phyloP scores from a whole-genome alignment of 176 grass and related monocot genomes.

The Bothriochloa decipiens region DNA sequence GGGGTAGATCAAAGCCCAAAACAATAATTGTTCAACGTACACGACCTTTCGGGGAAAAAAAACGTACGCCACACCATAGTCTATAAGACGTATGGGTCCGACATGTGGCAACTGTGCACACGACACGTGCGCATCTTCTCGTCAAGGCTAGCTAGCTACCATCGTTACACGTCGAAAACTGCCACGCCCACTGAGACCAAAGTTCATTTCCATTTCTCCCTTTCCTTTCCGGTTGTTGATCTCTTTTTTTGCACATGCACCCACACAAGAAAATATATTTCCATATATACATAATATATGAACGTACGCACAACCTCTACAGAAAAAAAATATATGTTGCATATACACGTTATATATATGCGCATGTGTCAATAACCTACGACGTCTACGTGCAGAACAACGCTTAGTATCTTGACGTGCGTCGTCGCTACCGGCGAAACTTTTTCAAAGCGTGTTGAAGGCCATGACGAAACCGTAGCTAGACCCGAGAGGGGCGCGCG shows the following conservation, averaged over 20 bases:
- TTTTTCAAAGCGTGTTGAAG: slow-evolving; percentile 29
- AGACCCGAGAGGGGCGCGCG: background rate
- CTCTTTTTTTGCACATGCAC: background rate
- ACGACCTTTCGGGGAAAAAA: too few species aligned
- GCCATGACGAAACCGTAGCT: slow-evolving; percentile 32
- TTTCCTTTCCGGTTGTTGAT: background rate
- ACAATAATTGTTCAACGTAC: too few species aligned
- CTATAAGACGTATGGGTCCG: background rate
- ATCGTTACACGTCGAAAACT: slow-evolving; percentile 26
- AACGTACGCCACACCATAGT: background rate
- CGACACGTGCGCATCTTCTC: slow-evolving; percentile 18
- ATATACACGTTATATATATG: background rate
- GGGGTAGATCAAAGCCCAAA: too few species aligned
- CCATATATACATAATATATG: too few species aligned
- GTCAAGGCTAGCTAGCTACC: slow-evolving; percentile 3
- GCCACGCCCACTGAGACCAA: slow-evolving; percentile 10
- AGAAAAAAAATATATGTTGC: background rate
- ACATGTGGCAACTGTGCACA: background rate
- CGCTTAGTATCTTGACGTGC: background rate
- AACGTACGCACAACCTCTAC: background rate
- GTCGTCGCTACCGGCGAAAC: background rate
- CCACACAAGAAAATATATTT: background rate
- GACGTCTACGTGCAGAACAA: slow-evolving; percentile 30
- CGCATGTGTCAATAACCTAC: slow-evolving; percentile 22
- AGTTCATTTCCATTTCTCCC: background rate